Evolutionary conservation across 73 alveolate species (phyloP).

Genomic region (Durusdinium trenchii): DNA sequence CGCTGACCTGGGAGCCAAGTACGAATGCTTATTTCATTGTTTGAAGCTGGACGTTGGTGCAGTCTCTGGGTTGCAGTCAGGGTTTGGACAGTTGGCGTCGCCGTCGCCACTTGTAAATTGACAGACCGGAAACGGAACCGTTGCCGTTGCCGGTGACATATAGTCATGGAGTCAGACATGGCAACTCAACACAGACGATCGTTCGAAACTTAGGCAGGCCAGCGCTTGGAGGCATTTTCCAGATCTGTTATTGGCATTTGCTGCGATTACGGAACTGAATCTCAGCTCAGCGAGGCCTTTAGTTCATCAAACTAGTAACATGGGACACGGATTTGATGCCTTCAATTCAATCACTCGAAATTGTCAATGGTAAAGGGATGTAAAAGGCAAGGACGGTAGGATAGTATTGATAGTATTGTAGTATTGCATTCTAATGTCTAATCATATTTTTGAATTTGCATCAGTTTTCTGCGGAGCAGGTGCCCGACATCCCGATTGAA

Average conservation of each 20-base stretch:
- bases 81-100: not conserved
- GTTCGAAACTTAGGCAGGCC: not conserved
- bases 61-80: not conserved
- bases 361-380: not conserved
- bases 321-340: not conserved
- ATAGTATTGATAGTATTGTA: not conserved
- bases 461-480: not conserved
- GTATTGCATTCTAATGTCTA: not conserved
- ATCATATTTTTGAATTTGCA: no score
- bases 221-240: not conserved
- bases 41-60: not conserved
- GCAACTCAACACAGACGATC: not conserved
- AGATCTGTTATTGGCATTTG: slow-evolving; percentile 5
- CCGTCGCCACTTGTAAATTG: not conserved
- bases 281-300: slow-evolving; percentile 2
- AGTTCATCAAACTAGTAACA: no score
- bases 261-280: slow-evolving; percentile 21
- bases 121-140: not conserved
- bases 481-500: slow-evolving; percentile 20
- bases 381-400: not conserved
- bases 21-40: not conserved
- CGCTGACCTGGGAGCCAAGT: not conserved
- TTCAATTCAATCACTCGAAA: not conserved
- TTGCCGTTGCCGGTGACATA: not conserved
- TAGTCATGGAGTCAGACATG: not conserved